Evolutionary conservation across 2,329 filamentous ascomycete species (phyloP), one percentile per base, ranked within the genome.

Genomic region (Ascochyta clinopodiicola): DNA sequence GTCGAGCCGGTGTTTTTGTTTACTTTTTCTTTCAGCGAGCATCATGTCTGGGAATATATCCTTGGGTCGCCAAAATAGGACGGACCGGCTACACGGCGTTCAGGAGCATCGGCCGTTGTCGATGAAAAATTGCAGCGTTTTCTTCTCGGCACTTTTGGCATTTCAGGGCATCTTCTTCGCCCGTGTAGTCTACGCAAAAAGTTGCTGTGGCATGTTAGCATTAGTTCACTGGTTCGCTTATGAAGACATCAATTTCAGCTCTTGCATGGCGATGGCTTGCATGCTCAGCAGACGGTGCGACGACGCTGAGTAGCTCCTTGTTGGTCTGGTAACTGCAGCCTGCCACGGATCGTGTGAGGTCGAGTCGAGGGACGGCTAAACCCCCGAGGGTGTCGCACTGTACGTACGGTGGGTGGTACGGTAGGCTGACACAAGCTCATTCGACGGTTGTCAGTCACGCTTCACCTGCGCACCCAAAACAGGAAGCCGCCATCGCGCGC

Each of bases 131-230:
- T 69, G 64, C 53, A 71, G 66, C 65, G 66, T 64, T 60, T 69
- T 61, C 34, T 56, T 65, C 56, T 62, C 59, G 35, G 40, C 44
- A 35, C 19, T 48, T 44, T 44, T 17, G 60, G 57, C 55, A 56
- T 60, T 53, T 45, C 36, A 44, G 50, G 53, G 57, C 50, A 62
- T 67, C 52, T 48, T 59, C 45, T 56, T 56, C 47, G 43, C 61
- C 63, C 67, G 60, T 73, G 69, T 74, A 73, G 68, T 74, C 61
- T 74, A 72, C 66, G 65, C 68, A 74, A 71, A 73, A 66, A 62
- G 52, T 51, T 56, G 49, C 62, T 65, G 52, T 64, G 60, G 60
- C 61, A 62, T 59, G 51, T 45, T 48, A 45, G 57, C 52, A 53
- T 53, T 52, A 49, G 37, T 43, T 42, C 36, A 35, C 36, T 44